Percentiles rank a stretch among this genome's conserved stretches.
Conservation (phyloP, 306 rosid genomes). For the Dalbergia cultrata region DNA sequence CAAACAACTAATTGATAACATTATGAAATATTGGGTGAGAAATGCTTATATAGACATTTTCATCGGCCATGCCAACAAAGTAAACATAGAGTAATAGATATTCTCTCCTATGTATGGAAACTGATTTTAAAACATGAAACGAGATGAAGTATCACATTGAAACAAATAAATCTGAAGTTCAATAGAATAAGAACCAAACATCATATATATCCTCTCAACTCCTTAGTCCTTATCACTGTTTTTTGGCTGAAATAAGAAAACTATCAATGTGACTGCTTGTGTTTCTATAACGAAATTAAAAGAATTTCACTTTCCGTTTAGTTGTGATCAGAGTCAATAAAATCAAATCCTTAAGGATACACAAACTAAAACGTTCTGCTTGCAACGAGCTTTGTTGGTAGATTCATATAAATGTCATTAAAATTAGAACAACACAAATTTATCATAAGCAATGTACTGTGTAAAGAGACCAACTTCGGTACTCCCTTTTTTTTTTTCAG, state of each 20-base stretch:
- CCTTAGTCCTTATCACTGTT: not conserved
- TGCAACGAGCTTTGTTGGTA: not conserved
- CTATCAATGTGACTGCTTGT: not conserved
- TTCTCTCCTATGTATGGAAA: not conserved
- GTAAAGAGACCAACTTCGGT: too few relatives aligned
- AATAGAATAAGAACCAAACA: not conserved
- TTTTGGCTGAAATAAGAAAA: constrained; percentile 1
- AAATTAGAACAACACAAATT: not conserved
- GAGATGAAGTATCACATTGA: not conserved
- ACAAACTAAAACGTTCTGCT: not conserved
- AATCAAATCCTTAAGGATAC: not conserved
- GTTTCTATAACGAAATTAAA: not conserved
- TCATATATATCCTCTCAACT: not conserved
- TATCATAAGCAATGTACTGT: not conserved
- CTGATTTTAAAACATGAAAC: not conserved
- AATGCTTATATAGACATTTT: not conserved
- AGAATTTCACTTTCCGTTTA: not conserved
- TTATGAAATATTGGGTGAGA: not conserved
- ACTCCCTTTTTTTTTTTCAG: too few relatives aligned
- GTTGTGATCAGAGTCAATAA: not conserved
- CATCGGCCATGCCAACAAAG: not conserved
- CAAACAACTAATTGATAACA: not conserved
- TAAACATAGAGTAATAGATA: not conserved
- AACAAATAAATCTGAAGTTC: not conserved
- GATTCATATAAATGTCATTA: not conserved